A percentile compares a stretch with the other conserved stretches of the same genome.
phyloP scores from a whole-genome alignment of 192 early-diverging fungal species.

The Umbelopsis ramanniana region DNA sequence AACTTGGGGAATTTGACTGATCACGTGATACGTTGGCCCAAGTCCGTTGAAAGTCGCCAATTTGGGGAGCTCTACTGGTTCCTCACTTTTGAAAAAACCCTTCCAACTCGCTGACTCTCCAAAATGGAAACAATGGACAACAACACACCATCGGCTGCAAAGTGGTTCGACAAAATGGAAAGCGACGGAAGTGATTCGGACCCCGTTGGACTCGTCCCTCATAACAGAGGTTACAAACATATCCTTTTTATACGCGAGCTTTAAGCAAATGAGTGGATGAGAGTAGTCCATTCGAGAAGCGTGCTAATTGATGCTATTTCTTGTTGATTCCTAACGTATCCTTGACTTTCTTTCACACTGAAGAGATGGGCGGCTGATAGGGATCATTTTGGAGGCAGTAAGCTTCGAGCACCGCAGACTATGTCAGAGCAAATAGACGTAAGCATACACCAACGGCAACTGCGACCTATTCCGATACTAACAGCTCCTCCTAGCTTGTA shows the following conservation, averaged over 20 bases:
- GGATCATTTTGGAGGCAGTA: conserved; percentile 47
- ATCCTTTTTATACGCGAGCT: conserved; percentile 36
- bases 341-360: conserved; percentile 45
- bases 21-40: too few species aligned
- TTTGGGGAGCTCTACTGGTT: too few species aligned
- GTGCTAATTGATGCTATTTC: not conserved
- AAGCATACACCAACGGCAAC: conserved; percentile 24
- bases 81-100: not conserved
- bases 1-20: too few species aligned
- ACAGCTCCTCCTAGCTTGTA: conserved; percentile 29
- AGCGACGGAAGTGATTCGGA: conserved; percentile 43
- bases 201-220: conserved; percentile 58
- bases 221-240: conserved; percentile 74
- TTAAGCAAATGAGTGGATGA: not conserved
- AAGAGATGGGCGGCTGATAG: conserved; percentile 54
- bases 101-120: not conserved
- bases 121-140: conserved; percentile 4
- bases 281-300: not conserved
- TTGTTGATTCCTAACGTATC: not conserved
- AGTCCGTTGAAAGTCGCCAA: too few species aligned
- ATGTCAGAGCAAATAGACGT: conserved; percentile 37
- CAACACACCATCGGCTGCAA: conserved; percentile 28
- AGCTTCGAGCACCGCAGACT: conserved; percentile 48
- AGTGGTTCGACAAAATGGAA: conserved; percentile 32
- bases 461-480: conserved; percentile 26